These are phyloP conservation scores for Taiwanofungus camphoratus DNA, from an alignment of 1,284 basidiomycete species.

Conservation along the genomic window DNA sequence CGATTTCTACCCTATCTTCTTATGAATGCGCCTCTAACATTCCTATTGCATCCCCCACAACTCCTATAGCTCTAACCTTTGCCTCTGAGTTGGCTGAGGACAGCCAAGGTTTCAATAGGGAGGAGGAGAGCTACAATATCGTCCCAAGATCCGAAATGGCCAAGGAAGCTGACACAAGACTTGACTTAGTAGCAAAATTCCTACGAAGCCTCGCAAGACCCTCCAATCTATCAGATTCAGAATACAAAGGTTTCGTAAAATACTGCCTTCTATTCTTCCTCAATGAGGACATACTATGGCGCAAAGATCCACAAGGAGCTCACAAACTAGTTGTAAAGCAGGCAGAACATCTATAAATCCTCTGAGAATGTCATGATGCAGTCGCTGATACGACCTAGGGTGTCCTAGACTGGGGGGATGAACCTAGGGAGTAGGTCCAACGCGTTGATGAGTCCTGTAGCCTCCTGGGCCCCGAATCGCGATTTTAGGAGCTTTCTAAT, in stretches of 20 bases:
- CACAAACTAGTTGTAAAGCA: constrained; percentile 9
- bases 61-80: not conserved
- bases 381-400: too few relatives aligned
- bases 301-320: constrained; percentile 1
- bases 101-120: not conserved
- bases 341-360: constrained; percentile 1
- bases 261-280: constrained; percentile 6
- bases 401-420: too few relatives aligned
- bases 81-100: not conserved
- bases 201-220: not conserved
- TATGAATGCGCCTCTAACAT: not conserved
- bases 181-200: not conserved
- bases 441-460: too few relatives aligned
- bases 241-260: not conserved
- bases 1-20: not conserved
- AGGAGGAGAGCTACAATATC: not conserved
- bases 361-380: constrained; percentile 15
- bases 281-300: constrained; percentile 2
- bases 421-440: too few relatives aligned
- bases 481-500: too few relatives aligned
- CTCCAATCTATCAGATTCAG: not conserved
- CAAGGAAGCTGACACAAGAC: not conserved
- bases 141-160: not conserved
- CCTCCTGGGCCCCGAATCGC: too few relatives aligned
- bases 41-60: not conserved